Evolutionary conservation across 2,329 filamentous ascomycete species (phyloP).

Genomic region (Pseudopithomyces chartarum): DNA sequence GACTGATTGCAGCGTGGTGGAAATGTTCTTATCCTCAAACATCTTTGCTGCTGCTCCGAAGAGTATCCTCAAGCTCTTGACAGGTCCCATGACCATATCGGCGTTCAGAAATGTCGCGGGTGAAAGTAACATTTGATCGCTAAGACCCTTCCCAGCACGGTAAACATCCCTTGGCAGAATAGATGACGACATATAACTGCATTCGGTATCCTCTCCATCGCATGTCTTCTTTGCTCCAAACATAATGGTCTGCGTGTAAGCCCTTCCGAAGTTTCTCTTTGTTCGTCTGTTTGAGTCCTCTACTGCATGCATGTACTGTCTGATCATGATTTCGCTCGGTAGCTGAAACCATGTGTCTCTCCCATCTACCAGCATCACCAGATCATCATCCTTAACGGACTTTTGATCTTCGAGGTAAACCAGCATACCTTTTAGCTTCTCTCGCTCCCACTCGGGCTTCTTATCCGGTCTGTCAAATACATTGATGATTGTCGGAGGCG

Average conservation of each 20-base stretch:
- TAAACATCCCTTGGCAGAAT: slow-evolving; percentile 57
- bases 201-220: slow-evolving; percentile 55
- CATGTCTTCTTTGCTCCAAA: slow-evolving; percentile 63
- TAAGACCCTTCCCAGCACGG: slow-evolving; percentile 46
- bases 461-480: slow-evolving; percentile 40
- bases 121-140: slow-evolving; percentile 28
- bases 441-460: slow-evolving; percentile 47
- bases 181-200: slow-evolving; percentile 58
- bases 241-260: slow-evolving; percentile 57
- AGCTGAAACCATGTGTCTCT: slow-evolving; percentile 70
- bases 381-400: slow-evolving; percentile 61
- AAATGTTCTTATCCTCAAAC: slow-evolving; percentile 37
- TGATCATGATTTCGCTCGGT: slow-evolving; percentile 65
- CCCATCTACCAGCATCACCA: slow-evolving; percentile 68
- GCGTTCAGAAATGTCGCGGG: slow-evolving; percentile 54
- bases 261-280: slow-evolving; percentile 54
- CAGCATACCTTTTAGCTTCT: slow-evolving; percentile 52
- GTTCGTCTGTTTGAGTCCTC: slow-evolving; percentile 60
- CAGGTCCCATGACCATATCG: slow-evolving; percentile 57
- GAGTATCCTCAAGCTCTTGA: slow-evolving; percentile 53
- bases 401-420: slow-evolving; percentile 55
- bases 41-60: slow-evolving; percentile 51
- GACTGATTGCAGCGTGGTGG: slow-evolving; percentile 48
- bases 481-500: slow-evolving; percentile 60
- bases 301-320: slow-evolving; percentile 63